Evolutionary conservation across 2,329 filamentous ascomycete genomes (phyloP), one percentile per base, ranked within the genome.

Genomic region (Penicillium sp.): DNA sequence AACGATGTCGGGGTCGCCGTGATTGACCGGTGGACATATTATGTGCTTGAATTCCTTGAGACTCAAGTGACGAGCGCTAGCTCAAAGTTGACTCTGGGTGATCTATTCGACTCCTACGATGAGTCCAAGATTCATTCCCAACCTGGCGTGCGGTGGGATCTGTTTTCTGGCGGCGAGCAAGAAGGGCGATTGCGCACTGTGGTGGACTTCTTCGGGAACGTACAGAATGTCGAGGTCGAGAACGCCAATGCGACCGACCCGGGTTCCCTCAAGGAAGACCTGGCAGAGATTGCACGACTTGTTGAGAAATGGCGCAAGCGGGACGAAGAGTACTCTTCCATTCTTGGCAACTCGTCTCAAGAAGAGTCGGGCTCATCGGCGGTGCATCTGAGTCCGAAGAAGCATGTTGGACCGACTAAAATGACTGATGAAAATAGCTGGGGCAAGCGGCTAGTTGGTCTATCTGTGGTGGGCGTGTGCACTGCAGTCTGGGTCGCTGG

Each of bases 1-100:
- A 94, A 90, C 65, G 92, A 98, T 59, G 89, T 98, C 22, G 92
- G 92, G 23, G 92, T 98, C 15, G 92, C 92, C 20, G 92, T 98
- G 48, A 98, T 98, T 61, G 92, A 98, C 64, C 83, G 92, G 44
- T 98, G 93, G 73, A 98, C 92, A 5, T 98, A 96, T 68, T 96
- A 95, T 69, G 95, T 95, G 57, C 79, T 98, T 36, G 92, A 98
- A 56, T 98, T 95, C 62, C 77, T 98, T 20, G 92, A 98, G 64
- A 85, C 80, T 2, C 82, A 94, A 56, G 85, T 96, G 42, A 82
- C 82, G 43, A 89, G 90, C 48, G 80, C 89, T 28, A 84, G 80
- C 57, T 88, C 82, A 51, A 92, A 95, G 61, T 82, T 89, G 66
- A 95, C 88, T 0, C 72, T 98, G 20, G 92, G 89, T 43, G 88